A percentile compares a stretch with the other conserved stretches of the same genome.
phyloP scores from a whole-genome alignment of 2,329 filamentous ascomycete genomes.

The Colletotrichum filicis region DNA sequence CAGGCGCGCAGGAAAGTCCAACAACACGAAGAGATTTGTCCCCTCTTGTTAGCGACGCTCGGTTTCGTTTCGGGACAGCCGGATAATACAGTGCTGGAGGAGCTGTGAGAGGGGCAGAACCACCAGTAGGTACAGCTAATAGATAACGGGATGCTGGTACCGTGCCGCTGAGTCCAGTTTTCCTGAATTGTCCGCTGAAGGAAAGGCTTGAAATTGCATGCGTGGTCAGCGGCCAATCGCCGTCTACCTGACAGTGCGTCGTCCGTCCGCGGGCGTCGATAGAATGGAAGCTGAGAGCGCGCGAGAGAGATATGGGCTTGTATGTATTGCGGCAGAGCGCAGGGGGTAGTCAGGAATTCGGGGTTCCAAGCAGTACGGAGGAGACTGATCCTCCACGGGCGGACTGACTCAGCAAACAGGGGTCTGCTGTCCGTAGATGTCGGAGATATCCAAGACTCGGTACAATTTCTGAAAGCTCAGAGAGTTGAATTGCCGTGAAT shows the following conservation, averaged over 20 bases:
- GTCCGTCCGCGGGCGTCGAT: conserved; percentile 17
- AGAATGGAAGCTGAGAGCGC: not conserved
- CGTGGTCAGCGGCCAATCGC: conserved; percentile 20
- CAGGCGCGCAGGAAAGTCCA: not conserved
- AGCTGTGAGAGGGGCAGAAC: conserved; percentile 13
- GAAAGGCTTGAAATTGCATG: conserved; percentile 25
- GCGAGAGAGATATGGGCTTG: conserved; percentile 1
- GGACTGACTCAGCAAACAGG: conserved; percentile 29
- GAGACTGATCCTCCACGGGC: not conserved
- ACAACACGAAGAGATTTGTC: not conserved
- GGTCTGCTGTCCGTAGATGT: not conserved
- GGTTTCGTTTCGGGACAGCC: conserved; percentile 30
- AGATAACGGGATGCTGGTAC: conserved; percentile 14
- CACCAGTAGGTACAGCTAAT: conserved; percentile 20
- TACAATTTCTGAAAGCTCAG: not conserved
- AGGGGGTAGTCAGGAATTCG: conserved; percentile 14
- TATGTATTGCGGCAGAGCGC: not conserved
- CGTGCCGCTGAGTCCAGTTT: not conserved
- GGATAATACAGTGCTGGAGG: conserved; percentile 13
- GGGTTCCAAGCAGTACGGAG: not conserved
- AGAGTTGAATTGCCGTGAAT: not conserved
- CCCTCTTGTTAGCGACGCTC: conserved; percentile 17
- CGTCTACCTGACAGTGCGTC: conserved; percentile 16
- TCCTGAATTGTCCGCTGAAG: not conserved
- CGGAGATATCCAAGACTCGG: not conserved